phyloP scores from a whole-genome alignment of 2,329 filamentous ascomycete genomes.

The Cladosporium sp. region DNA sequence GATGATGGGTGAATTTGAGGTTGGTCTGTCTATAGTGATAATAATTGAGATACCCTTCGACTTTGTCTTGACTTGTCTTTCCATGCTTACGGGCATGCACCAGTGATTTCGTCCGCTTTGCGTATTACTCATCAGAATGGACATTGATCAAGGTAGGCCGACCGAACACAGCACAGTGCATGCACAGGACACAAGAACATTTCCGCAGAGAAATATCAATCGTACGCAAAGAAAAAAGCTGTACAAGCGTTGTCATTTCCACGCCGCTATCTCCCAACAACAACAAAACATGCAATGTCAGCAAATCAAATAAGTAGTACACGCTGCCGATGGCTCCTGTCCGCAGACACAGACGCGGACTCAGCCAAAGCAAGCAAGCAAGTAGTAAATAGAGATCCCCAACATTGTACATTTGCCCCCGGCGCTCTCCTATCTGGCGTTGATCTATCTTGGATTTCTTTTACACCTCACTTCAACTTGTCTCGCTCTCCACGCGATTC shows the following conservation, averaged over 20 bases:
- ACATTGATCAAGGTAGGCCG: no score
- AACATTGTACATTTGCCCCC: conserved; percentile 11
- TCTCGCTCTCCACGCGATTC: not conserved
- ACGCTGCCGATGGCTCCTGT: no score
- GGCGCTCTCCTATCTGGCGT: conserved; percentile 8
- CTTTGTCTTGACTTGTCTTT: not conserved
- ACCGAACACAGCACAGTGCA: no score
- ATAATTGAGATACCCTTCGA: not conserved
- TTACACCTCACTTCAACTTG: conserved; percentile 2
- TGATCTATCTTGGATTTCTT: conserved; percentile 10
- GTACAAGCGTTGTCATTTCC: conserved; percentile 14
- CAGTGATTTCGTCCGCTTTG: not conserved
- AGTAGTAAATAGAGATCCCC: conserved; percentile 1
- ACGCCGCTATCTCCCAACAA: conserved; percentile 1
- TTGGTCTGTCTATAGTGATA: no score
- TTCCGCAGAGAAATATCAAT: no score
- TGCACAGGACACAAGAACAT: no score
- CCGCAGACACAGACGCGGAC: no score
- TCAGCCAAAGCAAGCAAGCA: no score
- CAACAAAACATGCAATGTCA: not conserved
- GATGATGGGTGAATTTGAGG: no score
- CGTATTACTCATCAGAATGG: conserved; percentile 5
- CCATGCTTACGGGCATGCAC: not conserved
- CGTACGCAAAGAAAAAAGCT: conserved; percentile 12
- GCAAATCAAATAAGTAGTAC: conserved; percentile 11